Base-by-base conservation (phyloP, 2,329 filamentous ascomycete genomes). In the Phialocephala subalpina region DNA sequence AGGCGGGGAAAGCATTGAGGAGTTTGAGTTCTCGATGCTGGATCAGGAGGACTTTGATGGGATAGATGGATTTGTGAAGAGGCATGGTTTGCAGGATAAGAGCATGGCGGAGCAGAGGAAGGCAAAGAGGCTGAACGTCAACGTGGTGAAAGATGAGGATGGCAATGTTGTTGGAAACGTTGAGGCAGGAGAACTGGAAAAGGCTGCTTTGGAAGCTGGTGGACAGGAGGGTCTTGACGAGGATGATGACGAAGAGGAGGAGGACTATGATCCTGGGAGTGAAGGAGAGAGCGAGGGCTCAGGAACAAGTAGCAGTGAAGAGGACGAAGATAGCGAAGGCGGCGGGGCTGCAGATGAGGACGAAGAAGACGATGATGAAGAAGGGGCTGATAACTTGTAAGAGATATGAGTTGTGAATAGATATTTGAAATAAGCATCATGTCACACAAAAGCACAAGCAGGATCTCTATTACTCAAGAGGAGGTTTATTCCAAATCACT, bases 81-180 rank as follows among this genome's bases (percentile, higher is more conserved):
- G 82, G 11, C 85, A 91, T 70, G 82, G 84, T 0, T 80, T 92
- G 29, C 86, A 90, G 67, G 88, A 92, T 73, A 81, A 87, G 66
- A 91, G 89, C 73, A 88, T 92, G 87, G 89, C 88, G 0, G 89
- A 91, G 73, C 84, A 87, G 74, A 79, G 89, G 60, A 88, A 88
- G 73, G 89, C 87, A 1, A 91, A 90, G 82, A 80, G 84, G 33
- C 76, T 90, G 60, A 83, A 84, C 70, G 80, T 90, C 74, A 90
- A 83, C 71, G 81, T 77, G 40, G 75, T 78, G 53, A 80, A 78
- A 53, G 85, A 84, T 74, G 77, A 72, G 18, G 77, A 74, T 1
- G 79, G 70, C 1, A 79, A 73, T 11, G 76, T 77, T 0, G 80
- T 80, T 16, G 83, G 78, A 0, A 80, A 75, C 14, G 80, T 75